Evolutionary conservation across 208 protist species (phyloP).

Genomic region (Wallacemonas sp.): DNA sequence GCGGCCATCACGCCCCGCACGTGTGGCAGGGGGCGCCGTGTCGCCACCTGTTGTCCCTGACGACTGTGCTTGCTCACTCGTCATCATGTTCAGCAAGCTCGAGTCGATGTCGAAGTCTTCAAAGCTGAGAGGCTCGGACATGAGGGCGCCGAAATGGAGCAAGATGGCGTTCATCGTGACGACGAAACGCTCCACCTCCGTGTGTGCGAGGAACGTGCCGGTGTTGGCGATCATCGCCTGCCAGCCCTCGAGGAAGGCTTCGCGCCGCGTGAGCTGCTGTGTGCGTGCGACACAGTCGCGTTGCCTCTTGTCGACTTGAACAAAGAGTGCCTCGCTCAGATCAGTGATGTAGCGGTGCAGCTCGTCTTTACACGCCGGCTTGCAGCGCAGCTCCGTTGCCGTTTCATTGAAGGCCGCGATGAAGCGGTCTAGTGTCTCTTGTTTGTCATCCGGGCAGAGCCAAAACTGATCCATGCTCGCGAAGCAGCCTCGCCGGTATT

Average conservation of each 20-base stretch:
- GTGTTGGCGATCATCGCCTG: constrained; percentile 57
- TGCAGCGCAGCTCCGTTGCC: constrained; percentile 38
- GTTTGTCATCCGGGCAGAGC: constrained; percentile 59
- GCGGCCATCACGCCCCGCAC: constrained; percentile 16
- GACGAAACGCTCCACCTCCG: constrained; percentile 71
- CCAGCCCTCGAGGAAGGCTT: constrained; percentile 67
- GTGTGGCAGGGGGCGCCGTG: constrained; percentile 11
- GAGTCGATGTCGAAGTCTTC: constrained; percentile 66
- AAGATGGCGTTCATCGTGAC: constrained; percentile 52
- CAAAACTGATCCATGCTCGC: constrained; percentile 49
- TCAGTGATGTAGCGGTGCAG: constrained; percentile 63
- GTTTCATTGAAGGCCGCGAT: constrained; percentile 50
- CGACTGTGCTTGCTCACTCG: constrained; percentile 6
- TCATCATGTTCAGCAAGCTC: constrained; percentile 16
- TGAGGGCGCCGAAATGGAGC: constrained; percentile 68
- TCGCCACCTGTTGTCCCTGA: not conserved
- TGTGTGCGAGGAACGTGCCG: constrained; percentile 50
- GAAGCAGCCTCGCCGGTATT: constrained; percentile 42
- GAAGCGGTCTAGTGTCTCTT: constrained; percentile 60
- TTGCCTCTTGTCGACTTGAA: constrained; percentile 37
- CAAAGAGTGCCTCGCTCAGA: constrained; percentile 46
- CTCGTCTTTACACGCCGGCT: constrained; percentile 69
- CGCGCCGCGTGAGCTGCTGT: constrained; percentile 49
- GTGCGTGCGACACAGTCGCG: constrained; percentile 40
- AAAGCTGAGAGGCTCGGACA: constrained; percentile 56